Percentiles rank a stretch among this genome's conserved stretches.
Evolutionary conservation across 2,329 filamentous ascomycete species (phyloP).

Genomic region (Fusarium illudens): DNA sequence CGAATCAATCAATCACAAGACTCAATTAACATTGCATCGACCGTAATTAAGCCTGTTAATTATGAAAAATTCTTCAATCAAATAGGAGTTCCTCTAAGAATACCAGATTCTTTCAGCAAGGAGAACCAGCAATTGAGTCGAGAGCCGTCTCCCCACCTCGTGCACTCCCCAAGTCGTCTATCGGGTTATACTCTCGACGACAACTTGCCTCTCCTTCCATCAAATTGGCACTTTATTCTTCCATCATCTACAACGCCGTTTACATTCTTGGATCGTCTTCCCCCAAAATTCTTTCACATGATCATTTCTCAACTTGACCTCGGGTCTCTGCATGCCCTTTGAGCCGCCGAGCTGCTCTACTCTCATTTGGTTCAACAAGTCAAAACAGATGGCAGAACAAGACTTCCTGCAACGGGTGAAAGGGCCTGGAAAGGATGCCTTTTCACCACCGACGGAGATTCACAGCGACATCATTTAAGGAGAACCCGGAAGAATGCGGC

Average conservation of each 20-base stretch:
- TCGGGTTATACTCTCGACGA: not conserved
- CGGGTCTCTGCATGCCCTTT: not conserved
- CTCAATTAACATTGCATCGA: not conserved
- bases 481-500: not conserved
- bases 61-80: not conserved
- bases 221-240: not conserved
- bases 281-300: not conserved
- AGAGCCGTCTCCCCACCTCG: not conserved
- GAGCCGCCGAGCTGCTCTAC: constrained; percentile 4
- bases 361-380: constrained; percentile 5
- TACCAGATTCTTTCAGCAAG: not conserved
- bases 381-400: not conserved
- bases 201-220: not conserved
- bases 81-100: not conserved
- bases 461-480: not conserved
- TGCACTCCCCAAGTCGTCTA: not conserved
- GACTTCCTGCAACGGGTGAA: constrained; percentile 2
- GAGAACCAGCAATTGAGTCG: not conserved
- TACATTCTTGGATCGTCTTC: not conserved
- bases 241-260: not conserved
- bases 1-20: not conserved
- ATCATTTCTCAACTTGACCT: constrained; percentile 7
- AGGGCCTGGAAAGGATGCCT: not conserved
- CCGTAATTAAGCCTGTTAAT: not conserved
- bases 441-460: constrained; percentile 2